Percentiles rank a stretch among this genome's conserved stretches.
Evolutionary conservation across 306 rosid species (phyloP).

Genomic region (Sicyos edulis): DNA sequence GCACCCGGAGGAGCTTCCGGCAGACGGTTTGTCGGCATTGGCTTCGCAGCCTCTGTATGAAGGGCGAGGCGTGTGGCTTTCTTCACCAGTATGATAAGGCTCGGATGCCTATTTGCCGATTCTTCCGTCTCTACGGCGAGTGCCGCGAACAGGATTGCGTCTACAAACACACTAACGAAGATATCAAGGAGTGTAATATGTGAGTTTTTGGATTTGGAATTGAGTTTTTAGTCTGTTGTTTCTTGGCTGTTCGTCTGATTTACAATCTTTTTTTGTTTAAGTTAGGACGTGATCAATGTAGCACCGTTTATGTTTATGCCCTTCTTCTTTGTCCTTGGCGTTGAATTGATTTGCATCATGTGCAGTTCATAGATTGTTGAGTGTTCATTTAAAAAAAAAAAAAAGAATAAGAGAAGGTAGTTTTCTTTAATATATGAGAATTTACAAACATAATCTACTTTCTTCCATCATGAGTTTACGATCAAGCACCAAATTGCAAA

Average conservation of each 20-base stretch:
- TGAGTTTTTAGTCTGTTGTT: not conserved
- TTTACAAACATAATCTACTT: not conserved
- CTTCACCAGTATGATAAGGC: conserved; percentile 95
- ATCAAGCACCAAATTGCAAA: not conserved
- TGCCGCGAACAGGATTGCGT: conserved; percentile 99
- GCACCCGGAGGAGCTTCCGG: conserved; percentile 77
- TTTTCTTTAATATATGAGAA: not conserved
- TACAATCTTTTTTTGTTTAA: not conserved
- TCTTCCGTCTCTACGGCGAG: conserved; percentile 87
- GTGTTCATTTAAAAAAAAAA: too few species aligned
- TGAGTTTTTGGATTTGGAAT: conserved; percentile 27
- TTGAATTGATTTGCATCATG: not conserved
- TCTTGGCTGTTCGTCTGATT: not conserved
- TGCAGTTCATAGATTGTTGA: not conserved
- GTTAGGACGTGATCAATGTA: not conserved
- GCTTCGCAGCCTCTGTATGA: conserved; percentile 93
- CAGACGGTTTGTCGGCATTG: conserved; percentile 99
- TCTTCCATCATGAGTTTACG: not conserved
- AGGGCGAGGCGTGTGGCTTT: conserved; percentile 97
- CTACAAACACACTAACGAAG: conserved; percentile 93
- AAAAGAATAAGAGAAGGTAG: too few species aligned
- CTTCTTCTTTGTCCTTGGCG: not conserved
- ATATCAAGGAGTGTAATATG: conserved; percentile 99
- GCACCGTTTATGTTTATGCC: not conserved
- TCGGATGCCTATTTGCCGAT: conserved; percentile 94